Base-by-base conservation (phyloP, 106 monocot species). In the Phalaenopsis aphrodite region DNA sequence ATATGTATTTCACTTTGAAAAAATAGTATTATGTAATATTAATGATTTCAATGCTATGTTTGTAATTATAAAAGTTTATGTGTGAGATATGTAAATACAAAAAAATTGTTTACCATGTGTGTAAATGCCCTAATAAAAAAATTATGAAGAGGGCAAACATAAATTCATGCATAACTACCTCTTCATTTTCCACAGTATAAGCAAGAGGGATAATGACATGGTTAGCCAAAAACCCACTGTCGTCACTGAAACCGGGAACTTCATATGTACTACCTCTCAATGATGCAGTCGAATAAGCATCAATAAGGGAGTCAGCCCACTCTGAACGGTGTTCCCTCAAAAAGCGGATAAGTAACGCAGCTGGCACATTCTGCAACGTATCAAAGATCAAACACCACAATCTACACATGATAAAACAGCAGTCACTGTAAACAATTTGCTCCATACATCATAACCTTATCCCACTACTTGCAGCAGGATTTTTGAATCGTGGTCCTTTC, bases 311-410 rank as follows among this genome's bases (percentile, higher is more conserved):
- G 77, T 99, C 94, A 55, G 98, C 94, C 98, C 98, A 99, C 42
- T 99, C 94, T 71, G 94, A 92, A 12, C 98, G 85, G 73, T 99
- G 98, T 77, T 99, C 98, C 83, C 98, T 88, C 75, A 99, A 43
- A 75, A 99, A 99, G 5, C 92, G 88, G 47, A 99, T 89, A 71
- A 99, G 91, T 76, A 95, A 77, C 41, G 92, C 98, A 75, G 98
- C 94, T 69, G 98, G 92, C 2, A 99, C 98, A 90, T 95, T 95
- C 98, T 99, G 72, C 73, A 84, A 16, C 65, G 57, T 30, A 39
- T 14, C 8, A 69, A 36, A 15, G 37, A 38, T 68, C 68, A 68
- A 37, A 12, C 36, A 37, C 19, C 21, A 37, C 37, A 68, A 68
- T 37, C 37, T 36, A 68, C n/a, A 37, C 39, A 39, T 39, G 37